These are phyloP conservation scores for Suillus spraguei DNA, from an alignment of 768 basidiomycete genomes.

Conservation along the genomic window DNA sequence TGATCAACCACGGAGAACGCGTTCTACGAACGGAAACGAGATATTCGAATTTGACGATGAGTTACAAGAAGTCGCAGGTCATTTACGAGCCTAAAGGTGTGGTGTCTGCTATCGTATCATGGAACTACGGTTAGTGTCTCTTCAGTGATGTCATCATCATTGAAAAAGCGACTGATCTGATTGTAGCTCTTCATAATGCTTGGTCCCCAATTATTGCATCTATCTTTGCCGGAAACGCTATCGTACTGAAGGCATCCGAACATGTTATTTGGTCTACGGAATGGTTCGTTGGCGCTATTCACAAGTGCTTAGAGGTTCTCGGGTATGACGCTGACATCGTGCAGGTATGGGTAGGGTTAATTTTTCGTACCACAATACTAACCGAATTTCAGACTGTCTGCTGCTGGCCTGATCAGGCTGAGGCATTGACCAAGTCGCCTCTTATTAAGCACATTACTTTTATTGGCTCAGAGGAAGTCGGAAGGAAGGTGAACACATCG, in stretches of 20 bases:
- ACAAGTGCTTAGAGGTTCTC: slow-evolving; percentile 74
- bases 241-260: slow-evolving; percentile 92
- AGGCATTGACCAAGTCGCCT: slow-evolving; percentile 76
- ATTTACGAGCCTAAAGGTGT: slow-evolving; percentile 92
- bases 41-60: slow-evolving; percentile 63
- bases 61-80: slow-evolving; percentile 77
- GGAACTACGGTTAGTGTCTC: slow-evolving; percentile 79
- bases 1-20: slow-evolving; percentile 83
- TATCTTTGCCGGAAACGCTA: slow-evolving; percentile 87
- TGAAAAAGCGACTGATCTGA: background rate
- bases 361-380: slow-evolving; percentile 9
- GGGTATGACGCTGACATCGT: slow-evolving; percentile 88
- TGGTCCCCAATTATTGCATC: slow-evolving; percentile 93
- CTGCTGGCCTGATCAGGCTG: slow-evolving; percentile 88
- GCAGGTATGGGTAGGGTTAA: slow-evolving; percentile 51
- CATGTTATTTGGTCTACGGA: slow-evolving; percentile 89
- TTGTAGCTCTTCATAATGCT: slow-evolving; percentile 84
- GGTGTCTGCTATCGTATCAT: slow-evolving; percentile 90
- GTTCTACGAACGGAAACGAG: slow-evolving; percentile 75
- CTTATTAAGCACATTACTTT: slow-evolving; percentile 93
- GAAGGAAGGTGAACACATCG: slow-evolving; percentile 56
- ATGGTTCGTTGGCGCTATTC: slow-evolving; percentile 82
- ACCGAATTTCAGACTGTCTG: slow-evolving; percentile 60
- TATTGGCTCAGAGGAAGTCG: slow-evolving; percentile 81
- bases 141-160: slow-evolving; percentile 1